Base-by-base conservation (phyloP, 2,329 filamentous ascomycete species). In the Arthrobotrys entomopaga region DNA sequence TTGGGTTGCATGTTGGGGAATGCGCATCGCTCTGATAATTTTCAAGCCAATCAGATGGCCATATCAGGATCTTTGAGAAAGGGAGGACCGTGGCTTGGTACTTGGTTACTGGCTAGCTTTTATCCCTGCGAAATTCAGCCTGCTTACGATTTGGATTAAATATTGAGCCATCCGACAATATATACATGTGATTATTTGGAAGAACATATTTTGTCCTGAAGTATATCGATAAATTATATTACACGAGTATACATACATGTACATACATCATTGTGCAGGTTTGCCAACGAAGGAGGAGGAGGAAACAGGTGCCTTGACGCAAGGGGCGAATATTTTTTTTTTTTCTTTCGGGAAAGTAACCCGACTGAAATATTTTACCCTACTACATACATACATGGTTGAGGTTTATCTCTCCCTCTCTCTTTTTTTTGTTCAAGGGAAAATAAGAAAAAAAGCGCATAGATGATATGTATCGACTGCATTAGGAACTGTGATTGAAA, bases 401-500 rank as follows among this genome's bases (percentile, higher is more conserved):
- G n/a, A n/a, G n/a, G n/a, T n/a, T n/a, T n/a, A n/a, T n/a, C n/a
- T n/a, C n/a, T n/a, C n/a, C n/a, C n/a, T n/a, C n/a, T n/a, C n/a
- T n/a, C n/a, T n/a, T n/a, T n/a, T n/a, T n/a, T n/a, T n/a, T n/a
- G 61, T 49, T 57, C 29, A 50, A 50, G 56, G 61, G 29, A 50
- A 38, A 61, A 65, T 42, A 60, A 49, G 34, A 26, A 34, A 34
- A 34, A 34, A 34, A 10, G 10, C 29, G 29, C 54, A 58, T 20
- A 58, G 53, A 72, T 13, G 13, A 48, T 13, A 34, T 46, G 43
- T 43, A 46, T 56, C 52, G 61, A 49, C 69, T 73, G 48, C n/a
- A 73, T 73, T 63, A 34, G 69, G 61, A 59, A 73, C 46, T 66
- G 69, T 66, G 61, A 73, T 73, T 73, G 69, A 69, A 46, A 43